Conservation (phyloP, 1,284 basidiomycete genomes). For the Mycosarcoma mackinlayi region DNA sequence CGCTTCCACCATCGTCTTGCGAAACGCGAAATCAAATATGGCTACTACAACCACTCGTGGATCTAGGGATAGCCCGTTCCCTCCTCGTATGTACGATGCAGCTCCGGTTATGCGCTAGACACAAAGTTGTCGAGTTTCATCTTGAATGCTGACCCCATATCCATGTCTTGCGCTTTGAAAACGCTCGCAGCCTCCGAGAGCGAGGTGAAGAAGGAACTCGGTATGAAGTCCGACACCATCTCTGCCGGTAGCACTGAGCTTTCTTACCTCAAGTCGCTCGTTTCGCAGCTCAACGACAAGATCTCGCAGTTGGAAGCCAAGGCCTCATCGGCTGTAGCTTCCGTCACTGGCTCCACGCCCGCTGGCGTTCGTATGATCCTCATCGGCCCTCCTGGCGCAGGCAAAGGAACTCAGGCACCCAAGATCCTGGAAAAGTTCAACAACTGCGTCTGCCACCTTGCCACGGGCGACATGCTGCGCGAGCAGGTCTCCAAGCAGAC, state of each 20-base stretch:
- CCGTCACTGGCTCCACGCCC: conserved; percentile 20
- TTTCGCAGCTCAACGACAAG: conserved; percentile 65
- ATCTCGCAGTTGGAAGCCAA: conserved; percentile 56
- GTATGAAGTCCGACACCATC: conserved; percentile 45
- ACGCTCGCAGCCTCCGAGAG: conserved; percentile 22
- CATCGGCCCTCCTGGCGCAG: conserved; percentile 94
- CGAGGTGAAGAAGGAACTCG: conserved; percentile 44
- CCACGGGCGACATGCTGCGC: conserved; percentile 97
- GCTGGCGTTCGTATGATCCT: conserved; percentile 79
- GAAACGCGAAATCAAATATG: too few relatives aligned
- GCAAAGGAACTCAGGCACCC: conserved; percentile 99
- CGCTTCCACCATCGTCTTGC: too few relatives aligned
- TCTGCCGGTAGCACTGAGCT: conserved; percentile 51
- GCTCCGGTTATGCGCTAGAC: too few relatives aligned
- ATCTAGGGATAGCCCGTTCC: conserved; percentile 49
- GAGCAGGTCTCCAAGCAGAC: conserved; percentile 92
- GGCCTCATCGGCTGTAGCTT: conserved; percentile 31
- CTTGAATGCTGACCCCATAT: conserved; percentile 10
- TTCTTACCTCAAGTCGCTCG: conserved; percentile 64
- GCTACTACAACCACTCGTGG: conserved; percentile 51
- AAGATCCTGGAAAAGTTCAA: conserved; percentile 86
- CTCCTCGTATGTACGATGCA: conserved; percentile 30
- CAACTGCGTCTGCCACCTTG: conserved; percentile 90
- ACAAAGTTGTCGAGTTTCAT: too few relatives aligned
- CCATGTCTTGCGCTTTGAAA: too few relatives aligned